Evolutionary conservation across 2,329 filamentous ascomycete genomes (phyloP), one percentile per base, ranked within the genome.

Genomic region (Beauveria sp.): DNA sequence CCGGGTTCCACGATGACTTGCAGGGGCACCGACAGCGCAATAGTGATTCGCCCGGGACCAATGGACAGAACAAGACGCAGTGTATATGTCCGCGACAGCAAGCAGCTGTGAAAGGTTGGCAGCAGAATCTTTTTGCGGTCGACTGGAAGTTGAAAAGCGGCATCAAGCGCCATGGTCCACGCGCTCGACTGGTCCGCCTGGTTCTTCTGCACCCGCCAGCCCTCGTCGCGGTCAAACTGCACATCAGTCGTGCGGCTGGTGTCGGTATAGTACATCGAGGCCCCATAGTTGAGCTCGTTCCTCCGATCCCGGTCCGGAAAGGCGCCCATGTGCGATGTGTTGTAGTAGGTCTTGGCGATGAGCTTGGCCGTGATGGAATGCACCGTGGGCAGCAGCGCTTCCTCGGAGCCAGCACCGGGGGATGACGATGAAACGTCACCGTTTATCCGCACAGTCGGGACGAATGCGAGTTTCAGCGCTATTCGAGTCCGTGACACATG

Each of bases 51-150:
- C 2, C 57, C 57, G 1, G 57, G 57, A 2, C 57, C 57, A 3
- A 59, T 2, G 5, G n/a, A 46, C 6, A 59, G 10, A 3, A n/a
- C 28, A 6, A 59, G 18, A 16, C 57, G 57, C 37, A 59, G 40
- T 8, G 48, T 53, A 10, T 59, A 59, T 24, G 28, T 53, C 34
- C 57, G 57, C 22, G 57, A 59, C 57, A 59, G 5, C 30, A 59
- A 9, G 57, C 57, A 59, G 57, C 57, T 53, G 20, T 59, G 48
- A 20, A 59, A 59, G 1, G 34, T 59, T 1, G 57, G 57, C 24
- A 59, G 48, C 24, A 59, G 20, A 2, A 59, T 40, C 20, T 37
- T 59, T 16, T 20, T 53, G 22, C 44, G 18, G 40, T 59, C 57
- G 4, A 47, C 6, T 3, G 48, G 48, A 12, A 59, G 48, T 20